Conservation (phyloP, 2,329 filamentous ascomycete species). For the Diaporthe aspalathi region DNA sequence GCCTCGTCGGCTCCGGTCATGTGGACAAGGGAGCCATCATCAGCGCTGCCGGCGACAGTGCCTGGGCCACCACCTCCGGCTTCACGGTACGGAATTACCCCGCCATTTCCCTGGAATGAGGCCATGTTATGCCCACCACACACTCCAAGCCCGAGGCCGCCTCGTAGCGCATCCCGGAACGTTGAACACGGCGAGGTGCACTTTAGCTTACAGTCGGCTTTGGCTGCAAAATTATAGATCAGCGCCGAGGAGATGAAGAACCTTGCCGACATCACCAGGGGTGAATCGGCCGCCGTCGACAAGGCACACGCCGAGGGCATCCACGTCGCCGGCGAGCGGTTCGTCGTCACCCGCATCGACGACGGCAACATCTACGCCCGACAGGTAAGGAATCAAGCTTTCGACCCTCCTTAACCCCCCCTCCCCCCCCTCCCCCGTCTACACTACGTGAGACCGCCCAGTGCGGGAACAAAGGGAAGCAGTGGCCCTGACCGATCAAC, state of each 20-base stretch:
- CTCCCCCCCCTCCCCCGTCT: neutral
- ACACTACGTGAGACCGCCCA: no score
- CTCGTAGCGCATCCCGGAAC: neutral
- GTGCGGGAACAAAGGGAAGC: neutral
- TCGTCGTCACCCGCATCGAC: slow-evolving; percentile 79
- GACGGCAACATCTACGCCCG: slow-evolving; percentile 86
- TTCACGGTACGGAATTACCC: slow-evolving; percentile 72
- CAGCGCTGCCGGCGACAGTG: slow-evolving; percentile 81
- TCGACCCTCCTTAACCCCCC: no score
- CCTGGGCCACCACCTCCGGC: slow-evolving; percentile 77
- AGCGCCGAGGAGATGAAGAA: slow-evolving; percentile 69
- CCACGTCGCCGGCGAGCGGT: slow-evolving; percentile 81
- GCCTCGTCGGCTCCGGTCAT: slow-evolving; percentile 82
- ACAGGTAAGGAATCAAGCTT: slow-evolving; percentile 70
- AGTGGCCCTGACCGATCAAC: slow-evolving; percentile 24
- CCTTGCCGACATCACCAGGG: slow-evolving; percentile 64
- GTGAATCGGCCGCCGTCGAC: slow-evolving; percentile 63
- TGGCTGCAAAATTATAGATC: slow-evolving; percentile 60
- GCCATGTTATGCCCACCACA: slow-evolving; percentile 9
- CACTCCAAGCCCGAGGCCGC: neutral
- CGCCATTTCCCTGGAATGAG: slow-evolving; percentile 15
- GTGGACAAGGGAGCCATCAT: slow-evolving; percentile 88
- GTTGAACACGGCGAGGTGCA: slow-evolving; percentile 44
- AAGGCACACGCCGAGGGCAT: slow-evolving; percentile 79
- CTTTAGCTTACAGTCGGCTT: slow-evolving; percentile 23